Conservation (phyloP, 1,284 basidiomycete genomes). For the Moniliophthora roreri region DNA sequence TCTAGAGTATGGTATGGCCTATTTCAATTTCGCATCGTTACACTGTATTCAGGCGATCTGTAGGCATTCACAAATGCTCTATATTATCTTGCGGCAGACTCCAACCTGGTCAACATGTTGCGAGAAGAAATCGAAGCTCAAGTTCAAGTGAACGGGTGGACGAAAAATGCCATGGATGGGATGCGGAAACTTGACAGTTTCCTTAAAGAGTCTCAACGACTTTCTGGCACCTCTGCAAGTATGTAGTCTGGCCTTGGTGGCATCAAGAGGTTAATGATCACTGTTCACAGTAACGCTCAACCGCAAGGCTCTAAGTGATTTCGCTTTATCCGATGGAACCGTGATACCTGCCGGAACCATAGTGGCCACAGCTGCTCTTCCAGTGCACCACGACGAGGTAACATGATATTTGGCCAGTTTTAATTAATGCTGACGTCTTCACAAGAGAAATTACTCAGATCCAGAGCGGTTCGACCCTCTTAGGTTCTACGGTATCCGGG, state of each 20-base stretch:
- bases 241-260: background rate
- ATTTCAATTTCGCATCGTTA: no score
- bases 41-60: background rate
- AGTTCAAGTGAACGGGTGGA: background rate
- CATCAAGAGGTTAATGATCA: background rate
- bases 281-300: background rate
- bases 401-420: background rate
- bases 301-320: slow-evolving; percentile 4
- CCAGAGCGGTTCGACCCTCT: background rate
- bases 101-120: background rate
- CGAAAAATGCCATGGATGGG: slow-evolving; percentile 2
- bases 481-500: background rate
- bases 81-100: background rate
- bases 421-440: background rate
- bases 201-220: slow-evolving; percentile 2
- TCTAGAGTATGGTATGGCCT: no score
- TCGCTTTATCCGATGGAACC: slow-evolving; percentile 8
- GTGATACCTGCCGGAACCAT: slow-evolving; percentile 4
- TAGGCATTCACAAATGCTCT: slow-evolving; percentile 5
- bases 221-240: slow-evolving; percentile 1
- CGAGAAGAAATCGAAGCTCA: background rate
- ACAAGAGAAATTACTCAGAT: background rate
- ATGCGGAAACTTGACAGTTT: slow-evolving; percentile 5
- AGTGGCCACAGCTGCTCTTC: background rate
- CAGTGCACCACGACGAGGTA: slow-evolving; percentile 7